phyloP scores from a whole-genome alignment of 176 grass and related monocot species.

The Oropetium thomaeum region DNA sequence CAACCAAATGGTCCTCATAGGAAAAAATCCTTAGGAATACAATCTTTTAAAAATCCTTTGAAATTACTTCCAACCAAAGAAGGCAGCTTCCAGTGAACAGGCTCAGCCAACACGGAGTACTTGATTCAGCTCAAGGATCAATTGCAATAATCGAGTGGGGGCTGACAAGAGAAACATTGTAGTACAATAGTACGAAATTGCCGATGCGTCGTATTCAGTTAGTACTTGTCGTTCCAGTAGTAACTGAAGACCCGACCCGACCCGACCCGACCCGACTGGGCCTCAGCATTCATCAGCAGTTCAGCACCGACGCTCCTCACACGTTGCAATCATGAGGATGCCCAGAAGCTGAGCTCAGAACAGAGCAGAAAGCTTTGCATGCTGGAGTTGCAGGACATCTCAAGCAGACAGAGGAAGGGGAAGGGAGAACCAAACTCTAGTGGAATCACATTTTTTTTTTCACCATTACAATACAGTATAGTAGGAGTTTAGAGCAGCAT shows the following conservation, averaged over 20 bases:
- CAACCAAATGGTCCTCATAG: no score
- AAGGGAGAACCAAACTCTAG: neutral
- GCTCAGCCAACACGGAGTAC: slow-evolving; percentile 2
- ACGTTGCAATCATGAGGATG: neutral
- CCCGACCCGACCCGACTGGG: neutral
- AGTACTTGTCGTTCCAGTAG: neutral
- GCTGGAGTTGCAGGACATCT: neutral
- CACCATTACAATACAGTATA: neutral
- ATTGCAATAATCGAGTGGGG: neutral
- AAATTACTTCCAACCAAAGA: no score
- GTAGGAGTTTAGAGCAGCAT: no score
- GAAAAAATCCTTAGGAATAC: no score
- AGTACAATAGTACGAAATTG: neutral
- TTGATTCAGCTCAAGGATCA: neutral
- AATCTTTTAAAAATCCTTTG: no score
- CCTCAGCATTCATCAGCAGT: neutral
- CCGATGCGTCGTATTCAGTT: slow-evolving; percentile 33
- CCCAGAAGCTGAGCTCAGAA: neutral
- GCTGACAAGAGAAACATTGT: neutral
- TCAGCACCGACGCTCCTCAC: neutral
- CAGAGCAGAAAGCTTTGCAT: neutral
- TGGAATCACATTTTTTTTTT: neutral
- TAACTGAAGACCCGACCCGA: neutral
- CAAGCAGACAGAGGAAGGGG: neutral
- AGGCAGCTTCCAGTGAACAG: neutral